phyloP scores from a whole-genome alignment of 1,284 basidiomycete genomes.

The Melampsora abietis-canadensis region DNA sequence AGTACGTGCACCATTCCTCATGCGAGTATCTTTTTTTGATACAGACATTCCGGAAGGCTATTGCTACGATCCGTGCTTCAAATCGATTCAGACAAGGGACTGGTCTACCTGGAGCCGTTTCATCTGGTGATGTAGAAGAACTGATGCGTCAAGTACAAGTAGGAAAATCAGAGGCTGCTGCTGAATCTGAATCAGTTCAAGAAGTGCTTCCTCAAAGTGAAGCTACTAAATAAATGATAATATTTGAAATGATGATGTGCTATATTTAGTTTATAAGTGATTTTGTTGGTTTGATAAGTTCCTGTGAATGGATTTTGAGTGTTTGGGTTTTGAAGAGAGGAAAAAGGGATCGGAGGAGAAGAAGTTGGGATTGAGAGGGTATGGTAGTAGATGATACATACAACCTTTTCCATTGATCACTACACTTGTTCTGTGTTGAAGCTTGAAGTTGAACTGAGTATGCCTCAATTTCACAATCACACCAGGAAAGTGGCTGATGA shows the following conservation, averaged over 20 bases:
- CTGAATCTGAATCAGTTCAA: constrained; percentile 37
- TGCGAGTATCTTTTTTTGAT: background rate
- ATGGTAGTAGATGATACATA: no score
- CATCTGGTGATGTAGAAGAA: constrained; percentile 17
- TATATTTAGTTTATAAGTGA: background rate
- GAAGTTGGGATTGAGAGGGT: no score
- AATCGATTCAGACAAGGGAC: constrained; percentile 37
- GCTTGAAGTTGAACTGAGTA: no score
- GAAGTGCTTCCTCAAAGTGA: constrained; percentile 7
- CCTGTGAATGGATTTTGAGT: no score
- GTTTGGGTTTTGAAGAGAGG: background rate
- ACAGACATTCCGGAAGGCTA: constrained; percentile 40
- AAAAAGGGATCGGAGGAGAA: background rate
- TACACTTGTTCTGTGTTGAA: no score
- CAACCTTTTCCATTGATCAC: no score
- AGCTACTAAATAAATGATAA: no score
- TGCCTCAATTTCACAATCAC: no score
- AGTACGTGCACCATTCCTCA: background rate
- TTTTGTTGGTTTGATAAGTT: no score
- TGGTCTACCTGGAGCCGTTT: constrained; percentile 7
- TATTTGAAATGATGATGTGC: no score
- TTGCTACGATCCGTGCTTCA: constrained; percentile 33
- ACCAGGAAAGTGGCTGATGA: no score
- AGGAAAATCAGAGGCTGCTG: constrained; percentile 26
- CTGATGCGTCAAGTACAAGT: constrained; percentile 31